These are phyloP conservation scores for Pisolithus microcarpus DNA, from an alignment of 768 basidiomycete genomes.

Conservation along the genomic window DNA sequence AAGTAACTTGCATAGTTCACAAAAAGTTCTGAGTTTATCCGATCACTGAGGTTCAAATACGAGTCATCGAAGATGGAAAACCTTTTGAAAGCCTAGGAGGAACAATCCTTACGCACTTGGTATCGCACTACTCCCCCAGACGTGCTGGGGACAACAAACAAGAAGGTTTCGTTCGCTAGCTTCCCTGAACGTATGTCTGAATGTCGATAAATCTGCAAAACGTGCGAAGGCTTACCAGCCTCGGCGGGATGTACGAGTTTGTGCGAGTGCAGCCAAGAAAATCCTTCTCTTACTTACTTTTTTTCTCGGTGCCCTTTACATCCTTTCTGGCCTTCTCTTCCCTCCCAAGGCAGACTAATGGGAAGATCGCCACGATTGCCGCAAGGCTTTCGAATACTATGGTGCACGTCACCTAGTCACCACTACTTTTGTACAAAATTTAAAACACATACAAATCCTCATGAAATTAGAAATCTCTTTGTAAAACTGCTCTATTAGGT, in stretches of 20 bases:
- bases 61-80: neutral
- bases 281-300: constrained; percentile 3
- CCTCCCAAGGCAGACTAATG: neutral
- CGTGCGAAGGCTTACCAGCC: constrained; percentile 3
- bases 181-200: neutral
- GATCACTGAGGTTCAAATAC: constrained; percentile 27
- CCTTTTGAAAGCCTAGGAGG: neutral
- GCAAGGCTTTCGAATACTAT: constrained; percentile 29
- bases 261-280: constrained; percentile 16
- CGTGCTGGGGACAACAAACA: constrained; percentile 72
- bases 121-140: constrained; percentile 69
- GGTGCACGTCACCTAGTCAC: too few relatives aligned
- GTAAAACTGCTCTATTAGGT: too few relatives aligned
- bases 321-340: constrained; percentile 4
- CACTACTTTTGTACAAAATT: too few relatives aligned
- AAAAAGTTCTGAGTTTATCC: constrained; percentile 40
- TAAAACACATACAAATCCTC: too few relatives aligned
- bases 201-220: neutral
- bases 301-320: constrained; percentile 4
- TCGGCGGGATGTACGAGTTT: constrained; percentile 11
- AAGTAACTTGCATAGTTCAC: constrained; percentile 25
- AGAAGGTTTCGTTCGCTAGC: constrained; percentile 46
- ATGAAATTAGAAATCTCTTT: too few relatives aligned
- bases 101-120: constrained; percentile 40
- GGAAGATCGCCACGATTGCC: constrained; percentile 20